These are phyloP conservation scores for Fraxinus baroniana DNA, from an alignment of 305 asterid species.

Conservation along the genomic window DNA sequence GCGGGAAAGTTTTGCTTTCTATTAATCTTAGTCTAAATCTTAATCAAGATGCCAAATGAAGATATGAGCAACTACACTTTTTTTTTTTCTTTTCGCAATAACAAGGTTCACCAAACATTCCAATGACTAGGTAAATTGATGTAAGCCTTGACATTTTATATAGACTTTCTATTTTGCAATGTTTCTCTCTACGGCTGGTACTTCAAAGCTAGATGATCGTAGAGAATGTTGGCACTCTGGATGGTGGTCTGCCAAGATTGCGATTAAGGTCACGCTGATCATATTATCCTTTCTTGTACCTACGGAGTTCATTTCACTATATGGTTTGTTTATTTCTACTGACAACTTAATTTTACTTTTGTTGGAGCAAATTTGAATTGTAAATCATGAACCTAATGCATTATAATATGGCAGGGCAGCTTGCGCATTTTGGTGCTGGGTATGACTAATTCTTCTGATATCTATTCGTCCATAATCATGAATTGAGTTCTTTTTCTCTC, in stretches of 20 bases:
- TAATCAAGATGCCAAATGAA: background rate
- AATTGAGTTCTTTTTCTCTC: background rate
- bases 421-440: constrained; percentile 64
- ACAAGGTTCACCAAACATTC: background rate
- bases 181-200: constrained; percentile 58
- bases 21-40: background rate
- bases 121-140: background rate
- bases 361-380: background rate
- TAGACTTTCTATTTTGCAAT: constrained; percentile 46
- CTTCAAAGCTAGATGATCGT: constrained; percentile 40
- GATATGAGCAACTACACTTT: background rate
- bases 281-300: constrained; percentile 45
- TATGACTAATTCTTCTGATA: constrained; percentile 16
- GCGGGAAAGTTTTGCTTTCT: background rate
- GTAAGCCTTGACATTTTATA: constrained; percentile 30
- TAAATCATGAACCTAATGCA: background rate
- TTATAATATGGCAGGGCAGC: constrained; percentile 32
- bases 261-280: constrained; percentile 32
- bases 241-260: constrained; percentile 51
- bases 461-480: background rate
- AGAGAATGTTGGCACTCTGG: constrained; percentile 55
- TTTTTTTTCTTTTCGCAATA: background rate
- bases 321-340: constrained; percentile 22
- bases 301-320: constrained; percentile 28
- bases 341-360: background rate